phyloP scores from a whole-genome alignment of 805 yeast species.

The Kurtzmaniella cleridarum region DNA sequence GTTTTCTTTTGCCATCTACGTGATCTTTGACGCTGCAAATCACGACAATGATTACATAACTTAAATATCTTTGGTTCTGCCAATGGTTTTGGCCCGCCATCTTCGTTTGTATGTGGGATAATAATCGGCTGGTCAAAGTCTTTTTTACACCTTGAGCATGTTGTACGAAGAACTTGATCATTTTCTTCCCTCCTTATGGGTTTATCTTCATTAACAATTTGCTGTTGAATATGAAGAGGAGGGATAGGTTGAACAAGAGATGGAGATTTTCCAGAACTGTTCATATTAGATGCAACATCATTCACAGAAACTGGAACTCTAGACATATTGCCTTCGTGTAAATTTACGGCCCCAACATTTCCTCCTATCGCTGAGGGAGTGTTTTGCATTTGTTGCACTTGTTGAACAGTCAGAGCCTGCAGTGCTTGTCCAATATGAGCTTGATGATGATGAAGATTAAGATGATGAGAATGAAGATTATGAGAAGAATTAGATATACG shows the following conservation, averaged over 20 bases:
- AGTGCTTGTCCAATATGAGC: constrained; percentile 3
- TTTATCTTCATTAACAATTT: constrained; percentile 17
- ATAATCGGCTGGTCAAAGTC: constrained; percentile 43
- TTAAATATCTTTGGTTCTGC: constrained; percentile 43
- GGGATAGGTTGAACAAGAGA: constrained; percentile 31
- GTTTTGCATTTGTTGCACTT: too few relatives aligned
- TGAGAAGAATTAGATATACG: too few relatives aligned
- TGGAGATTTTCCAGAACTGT: constrained; percentile 4
- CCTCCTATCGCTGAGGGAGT: too few relatives aligned
- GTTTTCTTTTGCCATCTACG: constrained; percentile 62
- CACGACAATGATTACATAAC: constrained; percentile 61
- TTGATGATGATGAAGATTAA: not conserved
- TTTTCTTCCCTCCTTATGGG: not conserved
- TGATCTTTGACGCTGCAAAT: constrained; percentile 55
- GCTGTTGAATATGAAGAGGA: constrained; percentile 40
- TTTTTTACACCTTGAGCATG: constrained; percentile 58
- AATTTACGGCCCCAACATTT: not conserved
- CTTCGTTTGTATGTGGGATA: constrained; percentile 20
- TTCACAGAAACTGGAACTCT: too few relatives aligned
- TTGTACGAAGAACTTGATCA: constrained; percentile 24
- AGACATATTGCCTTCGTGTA: not conserved
- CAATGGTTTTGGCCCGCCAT: constrained; percentile 21
- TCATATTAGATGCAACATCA: too few relatives aligned
- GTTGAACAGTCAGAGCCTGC: too few relatives aligned
- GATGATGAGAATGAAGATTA: too few relatives aligned